Percentiles rank a stretch among this genome's conserved stretches.
phyloP scores from a whole-genome alignment of 345 rosid genomes.

The Acer negundo region DNA sequence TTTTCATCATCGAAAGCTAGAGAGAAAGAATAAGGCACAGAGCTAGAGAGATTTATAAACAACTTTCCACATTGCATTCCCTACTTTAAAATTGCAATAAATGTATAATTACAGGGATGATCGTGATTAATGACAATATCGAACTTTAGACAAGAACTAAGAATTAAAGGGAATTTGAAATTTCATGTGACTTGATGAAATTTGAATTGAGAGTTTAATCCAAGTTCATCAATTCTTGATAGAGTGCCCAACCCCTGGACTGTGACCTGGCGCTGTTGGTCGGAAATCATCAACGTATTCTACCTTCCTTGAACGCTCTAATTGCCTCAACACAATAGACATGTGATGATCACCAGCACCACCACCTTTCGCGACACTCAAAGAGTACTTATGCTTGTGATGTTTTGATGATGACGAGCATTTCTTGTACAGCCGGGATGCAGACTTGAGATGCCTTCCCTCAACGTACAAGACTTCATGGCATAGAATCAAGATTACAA shows the following conservation, averaged over 20 bases:
- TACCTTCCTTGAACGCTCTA: conserved; percentile 21
- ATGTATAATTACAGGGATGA: neutral
- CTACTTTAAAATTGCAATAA: neutral
- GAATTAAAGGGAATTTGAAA: neutral
- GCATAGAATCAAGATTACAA: conserved; percentile 26
- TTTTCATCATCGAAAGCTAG: neutral
- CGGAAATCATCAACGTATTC: conserved; percentile 42
- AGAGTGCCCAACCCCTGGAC: conserved; percentile 55
- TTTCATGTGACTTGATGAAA: neutral
- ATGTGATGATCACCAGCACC: neutral
- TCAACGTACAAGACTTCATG: conserved; percentile 32
- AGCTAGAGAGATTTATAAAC: neutral
- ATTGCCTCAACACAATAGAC: conserved; percentile 6
- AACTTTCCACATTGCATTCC: neutral
- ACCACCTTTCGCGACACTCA: conserved; percentile 17
- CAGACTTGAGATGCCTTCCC: conserved; percentile 39
- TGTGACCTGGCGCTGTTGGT: conserved; percentile 48
- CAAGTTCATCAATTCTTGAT: conserved; percentile 19
- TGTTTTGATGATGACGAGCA: conserved; percentile 2
- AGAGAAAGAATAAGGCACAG: neutral
- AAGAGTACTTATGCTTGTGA: neutral
- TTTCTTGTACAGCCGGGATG: conserved; percentile 18
- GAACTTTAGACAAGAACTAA: no score
- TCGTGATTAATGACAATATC: no score
- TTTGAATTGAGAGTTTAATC: conserved; percentile 15